A percentile compares a stretch with the other conserved stretches of the same genome.
Conservation (phyloP, 257 asterid species). For the Solanum tacnaense region DNA sequence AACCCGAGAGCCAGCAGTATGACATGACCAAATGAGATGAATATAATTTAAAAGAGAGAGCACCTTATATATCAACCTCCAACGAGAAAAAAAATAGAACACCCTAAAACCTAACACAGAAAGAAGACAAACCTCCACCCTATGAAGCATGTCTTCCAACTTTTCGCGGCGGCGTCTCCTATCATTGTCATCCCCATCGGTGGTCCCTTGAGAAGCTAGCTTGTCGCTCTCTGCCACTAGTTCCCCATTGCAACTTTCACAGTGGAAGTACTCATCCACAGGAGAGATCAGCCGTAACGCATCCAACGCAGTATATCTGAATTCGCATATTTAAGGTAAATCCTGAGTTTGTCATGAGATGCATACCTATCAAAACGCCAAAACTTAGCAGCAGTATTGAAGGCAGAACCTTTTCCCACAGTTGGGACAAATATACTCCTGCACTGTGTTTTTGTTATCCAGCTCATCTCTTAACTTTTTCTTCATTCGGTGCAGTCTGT, state of each 20-base stretch:
- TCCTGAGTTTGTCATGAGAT: not conserved
- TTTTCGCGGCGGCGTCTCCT: slow-evolving; percentile 76
- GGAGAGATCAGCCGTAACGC: slow-evolving; percentile 67
- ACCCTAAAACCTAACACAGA: not conserved
- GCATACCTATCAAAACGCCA: not conserved
- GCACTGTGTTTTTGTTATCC: slow-evolving; percentile 85
- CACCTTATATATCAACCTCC: not conserved
- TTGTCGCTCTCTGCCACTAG: slow-evolving; percentile 83
- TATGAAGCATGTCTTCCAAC: slow-evolving; percentile 61
- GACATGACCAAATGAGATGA: not conserved
- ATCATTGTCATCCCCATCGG: slow-evolving; percentile 91
- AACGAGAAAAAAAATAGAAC: not conserved
- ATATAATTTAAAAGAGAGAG: not conserved
- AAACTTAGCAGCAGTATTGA: not conserved
- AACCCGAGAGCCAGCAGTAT: not conserved
- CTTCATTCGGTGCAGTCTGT: slow-evolving; percentile 87
- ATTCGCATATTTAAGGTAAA: not conserved
- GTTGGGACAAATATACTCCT: slow-evolving; percentile 80
- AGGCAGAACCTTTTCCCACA: slow-evolving; percentile 64
- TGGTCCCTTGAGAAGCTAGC: slow-evolving; percentile 58
- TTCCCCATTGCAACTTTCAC: slow-evolving; percentile 79
- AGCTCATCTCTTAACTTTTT: slow-evolving; percentile 89
- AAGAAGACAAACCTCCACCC: slow-evolving; percentile 68
- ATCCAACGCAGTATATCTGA: slow-evolving; percentile 84
- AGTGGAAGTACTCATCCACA: slow-evolving; percentile 77